phyloP scores from a whole-genome alignment of 768 basidiomycete genomes.

The Phylloporus scabripes region DNA sequence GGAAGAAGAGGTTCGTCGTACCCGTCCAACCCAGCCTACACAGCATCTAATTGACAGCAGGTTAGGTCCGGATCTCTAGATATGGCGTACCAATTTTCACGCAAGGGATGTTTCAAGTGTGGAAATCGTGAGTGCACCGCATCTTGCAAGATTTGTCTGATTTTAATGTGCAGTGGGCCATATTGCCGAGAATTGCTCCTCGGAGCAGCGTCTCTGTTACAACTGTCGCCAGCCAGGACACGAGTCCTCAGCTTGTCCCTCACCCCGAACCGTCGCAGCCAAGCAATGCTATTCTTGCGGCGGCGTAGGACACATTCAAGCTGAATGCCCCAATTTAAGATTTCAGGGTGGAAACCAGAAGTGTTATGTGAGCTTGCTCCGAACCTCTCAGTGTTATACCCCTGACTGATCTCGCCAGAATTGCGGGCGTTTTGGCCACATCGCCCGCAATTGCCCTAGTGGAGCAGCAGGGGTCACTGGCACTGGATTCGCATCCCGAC shows the following conservation, averaged over 20 bases:
- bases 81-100: constrained; percentile 80
- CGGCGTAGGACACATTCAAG: constrained; percentile 86
- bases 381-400: constrained; percentile 1
- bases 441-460: constrained; percentile 70
- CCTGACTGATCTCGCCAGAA: constrained; percentile 39
- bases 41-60: constrained; percentile 33
- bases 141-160: constrained; percentile 8
- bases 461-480: constrained; percentile 35
- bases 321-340: constrained; percentile 79
- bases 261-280: constrained; percentile 72
- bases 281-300: constrained; percentile 95
- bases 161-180: constrained; percentile 63
- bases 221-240: constrained; percentile 95
- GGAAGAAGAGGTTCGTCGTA: constrained; percentile 58
- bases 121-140: constrained; percentile 67
- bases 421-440: constrained; percentile 78
- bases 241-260: constrained; percentile 83
- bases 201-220: constrained; percentile 86
- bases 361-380: constrained; percentile 63
- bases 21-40: neutral
- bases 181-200: constrained; percentile 88
- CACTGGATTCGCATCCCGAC: constrained; percentile 55
- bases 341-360: constrained; percentile 66
- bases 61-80: constrained; percentile 38
- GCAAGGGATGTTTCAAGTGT: constrained; percentile 92